Evolutionary conservation across 257 asterid species (phyloP), one percentile per base, ranked within the genome.

Genomic region (Linderniella brevidens): DNA sequence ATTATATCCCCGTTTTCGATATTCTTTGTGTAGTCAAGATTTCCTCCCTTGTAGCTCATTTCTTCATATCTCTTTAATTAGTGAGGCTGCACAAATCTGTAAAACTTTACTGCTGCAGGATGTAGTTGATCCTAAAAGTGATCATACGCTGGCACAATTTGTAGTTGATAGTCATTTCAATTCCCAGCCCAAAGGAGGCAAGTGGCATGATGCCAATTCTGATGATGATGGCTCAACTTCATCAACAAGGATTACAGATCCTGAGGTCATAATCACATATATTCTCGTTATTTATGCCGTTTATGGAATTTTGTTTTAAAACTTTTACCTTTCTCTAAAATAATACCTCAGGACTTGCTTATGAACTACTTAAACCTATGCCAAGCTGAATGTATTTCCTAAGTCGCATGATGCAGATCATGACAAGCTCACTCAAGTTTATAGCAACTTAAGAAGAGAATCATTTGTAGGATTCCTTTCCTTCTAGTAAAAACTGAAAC

Each of bases 1-100:
- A 79, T 90, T 44, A 55, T 90, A 62, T 90, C 99, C 52, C 96
- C 94, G n/a, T n/a, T 12, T 90, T 90, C 50, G 99, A 90, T 58
- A 64, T 90, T 58, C 92, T 90, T 39, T 90, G 99, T 58, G 93
- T 90, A 15, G 94, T 90, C 46, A 90, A 85, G 93, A 95, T 84
- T 14, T 13, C 19, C 8, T 40, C 11, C 47, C 39, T 50, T 40
- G 17, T 3, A 10, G 11, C 14, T 8, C 40, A 37, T 25, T 25
- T 25, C 32, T 25, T 13, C 40, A 6, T 39, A 10, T 1, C 13
- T 17, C 19, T 44, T 44, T 17, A 1, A 44, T 44, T 13, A 44
- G 17, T 11, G 19, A 44, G 14, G 48, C 19, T n/a, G 17, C 9
- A 8, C 11, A 44, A 44, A 10, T 13, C 1, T 9, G 17, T 17